Base-by-base conservation (phyloP, 2,329 filamentous ascomycete species). In the Cladosporium velox region DNA sequence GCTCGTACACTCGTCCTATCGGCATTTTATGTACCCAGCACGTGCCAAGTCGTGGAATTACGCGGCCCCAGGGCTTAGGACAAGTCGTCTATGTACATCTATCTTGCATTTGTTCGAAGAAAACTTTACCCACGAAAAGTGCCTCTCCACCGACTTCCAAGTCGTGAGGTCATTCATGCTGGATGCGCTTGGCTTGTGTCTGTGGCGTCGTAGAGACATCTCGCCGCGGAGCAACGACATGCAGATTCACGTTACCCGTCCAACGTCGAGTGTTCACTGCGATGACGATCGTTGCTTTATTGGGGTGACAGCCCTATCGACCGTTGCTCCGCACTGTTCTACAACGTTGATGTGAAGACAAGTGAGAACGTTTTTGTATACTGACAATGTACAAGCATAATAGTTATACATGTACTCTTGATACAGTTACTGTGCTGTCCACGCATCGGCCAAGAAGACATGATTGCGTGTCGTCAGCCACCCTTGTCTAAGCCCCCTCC, bases 101-200 rank as follows among this genome's bases (percentile, higher is more conserved):
- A 34, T 26, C 55, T 41, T 58, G 55, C 41, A 41, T 34, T 41
- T 12, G 7, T 58, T 58, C 34, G 32, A 15, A 41, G 12, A 18
- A 58, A 41, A 41, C n/a, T 41, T 24, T 18, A 28, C 34, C 14
- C 7, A 24, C 10, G 6, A 7, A 24, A 32, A 38, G 26, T 41
- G 55, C 28, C 55, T 24, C 55, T 8, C 24, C 24, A 15, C 7
- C 32, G 4, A 28, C 38, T 28, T 26, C 15, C 55, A 24, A 58
- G 32, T 58, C 55, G 34, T 58, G 55, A 41, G 55, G 55, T 58
- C 55, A 58, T 58, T 11, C 30, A 8, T 10, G 8, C 18, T n/a
- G 38, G 3, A 24, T 41, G 34, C 12, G 1, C 52, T 54, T 54
- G 38, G 18, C 35, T 18, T 18, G 35, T 18, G 14, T 41, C 5